phyloP scores from a whole-genome alignment of 2,329 filamentous ascomycete species.

The Daldinia sp. region DNA sequence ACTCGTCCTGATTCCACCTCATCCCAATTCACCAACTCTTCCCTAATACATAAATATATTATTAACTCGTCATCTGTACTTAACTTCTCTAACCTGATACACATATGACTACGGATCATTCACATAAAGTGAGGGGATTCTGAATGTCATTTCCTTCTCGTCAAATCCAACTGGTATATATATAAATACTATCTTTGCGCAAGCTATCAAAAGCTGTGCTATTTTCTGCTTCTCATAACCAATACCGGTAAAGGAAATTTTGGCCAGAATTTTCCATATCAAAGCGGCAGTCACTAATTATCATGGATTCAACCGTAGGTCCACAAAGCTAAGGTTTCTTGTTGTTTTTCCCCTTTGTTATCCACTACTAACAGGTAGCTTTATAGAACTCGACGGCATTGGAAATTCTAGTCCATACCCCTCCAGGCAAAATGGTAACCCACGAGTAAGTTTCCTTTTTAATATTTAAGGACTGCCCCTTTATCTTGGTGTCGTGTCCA shows the following conservation, averaged over 20 bases:
- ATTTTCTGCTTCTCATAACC: background rate
- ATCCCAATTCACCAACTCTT: slow-evolving; percentile 3
- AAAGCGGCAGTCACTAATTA: background rate
- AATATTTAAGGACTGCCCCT: background rate
- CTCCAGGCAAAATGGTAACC: background rate
- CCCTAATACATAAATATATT: background rate
- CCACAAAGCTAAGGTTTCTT: background rate
- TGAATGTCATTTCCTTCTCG: background rate
- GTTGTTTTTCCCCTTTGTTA: background rate
- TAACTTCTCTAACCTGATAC: background rate
- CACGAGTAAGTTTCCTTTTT: slow-evolving; percentile 30
- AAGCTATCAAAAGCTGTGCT: background rate
- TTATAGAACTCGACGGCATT: background rate
- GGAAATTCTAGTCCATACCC: background rate
- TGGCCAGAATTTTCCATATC: background rate
- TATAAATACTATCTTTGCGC: background rate
- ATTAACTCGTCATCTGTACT: background rate
- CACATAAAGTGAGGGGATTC: background rate
- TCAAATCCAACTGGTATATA: background rate
- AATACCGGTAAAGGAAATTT: background rate
- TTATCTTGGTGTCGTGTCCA: background rate
- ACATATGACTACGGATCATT: background rate
- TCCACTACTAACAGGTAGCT: background rate
- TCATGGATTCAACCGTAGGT: background rate
- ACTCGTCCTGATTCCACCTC: background rate